Percentiles rank a stretch among this genome's conserved stretches.
phyloP scores from a whole-genome alignment of 495 filamentous ascomycete genomes.

The Aspergillus funiculosus region DNA sequence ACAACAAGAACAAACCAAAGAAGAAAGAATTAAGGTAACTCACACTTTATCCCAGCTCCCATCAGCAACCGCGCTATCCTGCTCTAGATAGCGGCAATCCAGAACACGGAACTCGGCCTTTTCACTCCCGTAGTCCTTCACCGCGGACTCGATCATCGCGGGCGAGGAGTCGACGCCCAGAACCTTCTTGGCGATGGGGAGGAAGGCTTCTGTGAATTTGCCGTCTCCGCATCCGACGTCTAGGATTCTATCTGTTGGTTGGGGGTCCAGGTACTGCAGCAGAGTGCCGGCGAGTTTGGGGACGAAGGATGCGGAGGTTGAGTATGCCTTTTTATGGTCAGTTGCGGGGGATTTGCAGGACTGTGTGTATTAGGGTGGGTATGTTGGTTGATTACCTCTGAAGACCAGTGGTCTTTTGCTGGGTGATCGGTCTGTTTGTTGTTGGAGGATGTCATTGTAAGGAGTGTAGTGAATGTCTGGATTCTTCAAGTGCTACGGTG shows the following conservation, averaged over 20 bases:
- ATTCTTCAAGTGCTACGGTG: too few species aligned
- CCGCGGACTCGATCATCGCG: constrained; percentile 58
- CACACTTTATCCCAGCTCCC: constrained; percentile 52
- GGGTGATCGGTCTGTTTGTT: background rate
- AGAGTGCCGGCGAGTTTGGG: constrained; percentile 61
- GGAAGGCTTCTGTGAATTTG: constrained; percentile 54
- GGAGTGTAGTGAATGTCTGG: background rate
- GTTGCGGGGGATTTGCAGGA: background rate
- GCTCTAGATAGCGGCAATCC: constrained; percentile 43
- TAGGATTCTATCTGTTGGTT: constrained; percentile 54
- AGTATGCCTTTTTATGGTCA: constrained; percentile 52
- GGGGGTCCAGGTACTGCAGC: constrained; percentile 57
- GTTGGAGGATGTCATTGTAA: background rate
- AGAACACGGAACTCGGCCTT: constrained; percentile 36
- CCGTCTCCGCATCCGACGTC: constrained; percentile 77
- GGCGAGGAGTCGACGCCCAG: constrained; percentile 61
- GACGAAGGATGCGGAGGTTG: constrained; percentile 64
- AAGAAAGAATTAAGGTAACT: background rate
- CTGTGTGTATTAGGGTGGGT: background rate
- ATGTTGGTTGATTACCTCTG: constrained; percentile 37
- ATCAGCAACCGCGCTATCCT: constrained; percentile 26
- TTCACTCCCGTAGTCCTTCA: constrained; percentile 27
- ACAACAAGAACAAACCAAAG: constrained; percentile 1
- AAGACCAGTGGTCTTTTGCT: constrained; percentile 53
- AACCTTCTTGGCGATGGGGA: constrained; percentile 41